Base-by-base conservation (phyloP, 2,329 filamentous ascomycete species). In the Fusarium caatingaense region DNA sequence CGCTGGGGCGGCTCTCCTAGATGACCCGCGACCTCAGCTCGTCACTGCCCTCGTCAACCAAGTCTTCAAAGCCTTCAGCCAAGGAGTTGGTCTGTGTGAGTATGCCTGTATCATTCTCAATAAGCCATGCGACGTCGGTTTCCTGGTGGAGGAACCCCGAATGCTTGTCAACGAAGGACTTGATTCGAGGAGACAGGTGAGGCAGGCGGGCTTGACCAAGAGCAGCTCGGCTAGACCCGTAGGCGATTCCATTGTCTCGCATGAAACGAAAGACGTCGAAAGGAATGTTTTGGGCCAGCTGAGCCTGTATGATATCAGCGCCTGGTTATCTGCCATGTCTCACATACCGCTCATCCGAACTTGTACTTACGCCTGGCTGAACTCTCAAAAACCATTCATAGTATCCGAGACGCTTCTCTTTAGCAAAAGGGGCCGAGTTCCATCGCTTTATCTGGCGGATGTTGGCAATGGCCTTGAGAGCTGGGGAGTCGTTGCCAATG, bases 191-290 rank as follows among this genome's bases (percentile, higher is more conserved):
- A 77, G 84, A 86, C 18, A 87, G 78, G 6, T 77, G 79, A 13
- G 80, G 78, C 50, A 82, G 78, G 30, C 80, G 78, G 8, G 80
- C 80, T 55, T 84, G 80, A 57, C 84, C 82, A 28, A 85, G 76
- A 44, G 83, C 81, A 25, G 82, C 82, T 74, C 85, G 84, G 63
- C 85, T 88, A 76, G 88, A 88, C 15, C 87, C 93, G 76, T 96
- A 96, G 13, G 89, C 92, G 77, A 95, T 92, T 77, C 93, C 90
- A 78, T 93, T 89, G 75, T 97, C 93, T 68, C 89, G 85, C 92
- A 97, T 95, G 83, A 91, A 94, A 48, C 89, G 88, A 82, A 97
- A 97, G 30, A 96, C 88, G 76, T 97, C 93, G 76, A 97, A 96
- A 76, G 93, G 89, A 67, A 97, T 87, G 66, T 87, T 79, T 64